Conservation (phyloP, 805 yeast genomes). For the Candida arabinofermentans region DNA sequence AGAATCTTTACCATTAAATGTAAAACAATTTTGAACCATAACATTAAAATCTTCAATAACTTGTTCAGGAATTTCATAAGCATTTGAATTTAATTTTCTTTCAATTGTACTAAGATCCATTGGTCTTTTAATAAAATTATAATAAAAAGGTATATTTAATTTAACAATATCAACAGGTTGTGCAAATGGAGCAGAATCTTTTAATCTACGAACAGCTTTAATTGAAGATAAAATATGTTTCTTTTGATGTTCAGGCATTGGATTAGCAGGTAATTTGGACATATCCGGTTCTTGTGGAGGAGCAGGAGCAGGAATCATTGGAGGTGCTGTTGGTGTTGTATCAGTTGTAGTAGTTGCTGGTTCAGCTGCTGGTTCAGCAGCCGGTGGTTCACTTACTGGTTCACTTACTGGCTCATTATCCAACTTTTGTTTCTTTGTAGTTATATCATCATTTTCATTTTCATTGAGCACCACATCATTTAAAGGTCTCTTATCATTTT, state of each 20-base stretch:
- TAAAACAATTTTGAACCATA: constrained; percentile 78
- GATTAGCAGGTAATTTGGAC: constrained; percentile 59
- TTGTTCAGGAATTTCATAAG: constrained; percentile 67
- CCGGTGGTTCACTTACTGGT: neutral
- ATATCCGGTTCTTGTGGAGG: constrained; percentile 74
- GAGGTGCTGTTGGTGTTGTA: constrained; percentile 3
- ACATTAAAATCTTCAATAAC: constrained; percentile 75
- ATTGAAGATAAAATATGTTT: constrained; percentile 74
- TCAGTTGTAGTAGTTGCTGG: neutral
- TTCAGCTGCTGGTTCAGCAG: constrained; percentile 1
- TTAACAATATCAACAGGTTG: constrained; percentile 88
- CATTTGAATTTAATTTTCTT: constrained; percentile 62
- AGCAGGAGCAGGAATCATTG: constrained; percentile 62
- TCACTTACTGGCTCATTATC: no score
- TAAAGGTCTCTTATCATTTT: neutral
- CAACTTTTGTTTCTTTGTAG: neutral
- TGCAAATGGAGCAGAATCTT: constrained; percentile 88
- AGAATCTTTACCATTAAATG: constrained; percentile 81
- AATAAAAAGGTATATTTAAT: constrained; percentile 86
- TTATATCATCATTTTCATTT: no score
- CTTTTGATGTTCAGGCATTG: constrained; percentile 79
- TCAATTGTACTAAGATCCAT: constrained; percentile 95
- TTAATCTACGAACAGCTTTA: constrained; percentile 82
- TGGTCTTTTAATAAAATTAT: constrained; percentile 76
- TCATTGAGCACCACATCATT: constrained; percentile 8